Base-by-base conservation (phyloP, 768 basidiomycete species). In the Xerocomus brunneocitrinus region DNA sequence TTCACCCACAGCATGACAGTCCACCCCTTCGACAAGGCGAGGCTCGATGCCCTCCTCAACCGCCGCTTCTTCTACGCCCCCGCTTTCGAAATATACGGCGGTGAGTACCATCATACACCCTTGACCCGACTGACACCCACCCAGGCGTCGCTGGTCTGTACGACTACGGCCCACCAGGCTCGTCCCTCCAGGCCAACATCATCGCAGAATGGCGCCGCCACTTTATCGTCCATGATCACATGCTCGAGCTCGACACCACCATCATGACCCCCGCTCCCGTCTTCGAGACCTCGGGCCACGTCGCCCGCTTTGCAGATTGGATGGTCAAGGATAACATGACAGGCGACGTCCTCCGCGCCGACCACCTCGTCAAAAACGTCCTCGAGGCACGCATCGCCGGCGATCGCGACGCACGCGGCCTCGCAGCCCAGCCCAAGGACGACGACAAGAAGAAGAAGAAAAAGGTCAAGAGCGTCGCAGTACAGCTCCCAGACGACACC, bases 11-110 rank as follows among this genome's bases (percentile, higher is more conserved):
- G 62, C 46, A 71, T 70, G 71, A 81, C 80, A 2, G 87, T 83
- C 0, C 91, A 94, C 65, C 67, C 84, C 2, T 99, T 99, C 67
- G 91, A 95, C 71, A 95, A 95, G 73, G 58, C 74, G 22, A 80
- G 85, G 24, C 79, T 98, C 31, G 97, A 98, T 63, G 85, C 85
- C 24, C 72, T 95, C 44, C 79, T 98, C 50, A 89, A 85, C 65
- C 83, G 89, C 52, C 79, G 97, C 46, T 99, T 99, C 78, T 99
- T 98, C 78, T 98, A 90, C 67, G 91, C 95, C 4, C 95, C 95
- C 24, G 91, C 97, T 5, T 99, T 98, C 64, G 97, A 98, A 73
- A 98, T 99, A 75, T 98, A 98, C 64, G 94, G 95, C 55, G 97
- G 95, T 93, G 58, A 61, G 84, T 40, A 1, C 12, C 31, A 0